Percentiles rank a stretch among this genome's conserved stretches.
Conservation (phyloP, 2,329 filamentous ascomycete genomes). For the Blumeria graminis region DNA sequence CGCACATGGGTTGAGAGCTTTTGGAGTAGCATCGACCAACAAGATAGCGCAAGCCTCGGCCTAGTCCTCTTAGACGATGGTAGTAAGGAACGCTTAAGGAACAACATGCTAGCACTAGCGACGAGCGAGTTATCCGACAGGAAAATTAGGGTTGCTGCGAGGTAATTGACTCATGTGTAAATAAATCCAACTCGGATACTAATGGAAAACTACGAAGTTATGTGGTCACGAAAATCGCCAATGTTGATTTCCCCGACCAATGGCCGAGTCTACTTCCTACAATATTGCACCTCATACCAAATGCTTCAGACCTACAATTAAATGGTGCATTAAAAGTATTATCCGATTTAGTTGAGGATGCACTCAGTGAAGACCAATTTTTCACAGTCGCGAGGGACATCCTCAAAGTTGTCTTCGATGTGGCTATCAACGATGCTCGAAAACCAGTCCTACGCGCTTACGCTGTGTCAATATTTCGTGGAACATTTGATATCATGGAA, state of each 20-base stretch:
- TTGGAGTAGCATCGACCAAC: conserved; percentile 58
- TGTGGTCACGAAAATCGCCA: conserved; percentile 80
- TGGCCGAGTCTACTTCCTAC: conserved; percentile 79
- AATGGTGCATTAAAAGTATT: conserved; percentile 80
- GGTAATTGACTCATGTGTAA: conserved; percentile 25
- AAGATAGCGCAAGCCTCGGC: conserved; percentile 19
- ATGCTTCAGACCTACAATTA: conserved; percentile 53
- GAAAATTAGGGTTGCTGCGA: conserved; percentile 73
- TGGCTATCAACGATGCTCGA: conserved; percentile 51
- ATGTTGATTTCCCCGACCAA: conserved; percentile 75
- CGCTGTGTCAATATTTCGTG: conserved; percentile 71
- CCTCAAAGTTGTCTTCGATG: conserved; percentile 58
- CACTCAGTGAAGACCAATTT: conserved; percentile 84
- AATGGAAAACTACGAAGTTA: conserved; percentile 21
- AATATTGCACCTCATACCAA: conserved; percentile 53
- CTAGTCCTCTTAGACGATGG: conserved; percentile 44
- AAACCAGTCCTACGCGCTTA: conserved; percentile 59
- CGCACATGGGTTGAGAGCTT: conserved; percentile 64
- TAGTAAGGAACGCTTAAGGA: conserved; percentile 49
- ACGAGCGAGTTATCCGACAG: conserved; percentile 47
- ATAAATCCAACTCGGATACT: conserved; percentile 1
- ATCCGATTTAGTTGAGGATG: conserved; percentile 74
- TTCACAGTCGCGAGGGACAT: conserved; percentile 73
- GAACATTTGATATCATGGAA: conserved; percentile 84
- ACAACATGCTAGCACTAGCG: conserved; percentile 52